Evolutionary conservation across 306 rosid genomes (phyloP), one percentile per base, ranked within the genome.

Genomic region (Sophora flavescens): DNA sequence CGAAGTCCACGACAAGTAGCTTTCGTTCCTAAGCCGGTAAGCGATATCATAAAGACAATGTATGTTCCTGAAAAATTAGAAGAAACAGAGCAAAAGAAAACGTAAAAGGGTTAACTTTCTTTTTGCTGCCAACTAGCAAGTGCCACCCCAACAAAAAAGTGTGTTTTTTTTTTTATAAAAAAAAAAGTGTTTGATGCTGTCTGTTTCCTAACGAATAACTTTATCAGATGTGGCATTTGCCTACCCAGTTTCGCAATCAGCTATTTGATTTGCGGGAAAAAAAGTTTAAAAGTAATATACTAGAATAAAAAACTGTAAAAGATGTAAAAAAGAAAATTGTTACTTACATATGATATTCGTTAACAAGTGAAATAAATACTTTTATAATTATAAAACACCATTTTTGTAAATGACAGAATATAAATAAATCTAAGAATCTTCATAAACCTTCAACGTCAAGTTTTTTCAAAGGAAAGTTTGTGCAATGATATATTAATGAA

Each of bases 111-210:
- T 82, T 32, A 58, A 50, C 76, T 82, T 71, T 77, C 82, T 58
- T 70, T 76, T n/a, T 63, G 74, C 30, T 77, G 75, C 79, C 79
- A 82, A 70, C 78, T 63, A 70, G 38, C 79, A 82, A 77, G 63
- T 56, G 71, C 71, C 61, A 58, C 0, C 79, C 79, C 79, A 58
- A 77, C 79, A 57, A 35, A 47, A 82, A 82, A 66, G 76, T 72
- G 76, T 6, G n/a, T n/a, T n/a, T n/a, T n/a, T n/a, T n/a, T n/a
- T n/a, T n/a, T n/a, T n/a, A n/a, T n/a, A 35, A 47, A 82, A 82
- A 57, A 35, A 47, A 82, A 82, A 66, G 76, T 72, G 76, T 6
- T 38, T 75, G 70, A 69, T 81, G 38, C 69, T 81, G 70, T 65
- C 79, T 15, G 32, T 76, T 63, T 82, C 82, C 78, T 13, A 77